A percentile compares a stretch with the other conserved stretches of the same genome.
Evolutionary conservation across 1,139 yeast species (phyloP).

Genomic region (Candida dubliniensis): DNA sequence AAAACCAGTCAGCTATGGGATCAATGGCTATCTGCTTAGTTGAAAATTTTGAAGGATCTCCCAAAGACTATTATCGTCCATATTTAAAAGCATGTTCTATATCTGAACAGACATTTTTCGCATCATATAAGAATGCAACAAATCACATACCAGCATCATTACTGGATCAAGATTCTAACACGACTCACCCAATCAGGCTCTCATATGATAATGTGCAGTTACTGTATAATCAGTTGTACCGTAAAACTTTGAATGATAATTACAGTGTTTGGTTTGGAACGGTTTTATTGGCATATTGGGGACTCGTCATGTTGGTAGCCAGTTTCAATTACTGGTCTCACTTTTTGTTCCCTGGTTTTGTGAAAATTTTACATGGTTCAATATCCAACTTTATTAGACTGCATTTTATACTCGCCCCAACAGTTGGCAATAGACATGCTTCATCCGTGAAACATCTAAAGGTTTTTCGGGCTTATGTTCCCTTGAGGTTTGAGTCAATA

Average conservation of each 20-base stretch:
- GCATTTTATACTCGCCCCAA: conserved; percentile 14
- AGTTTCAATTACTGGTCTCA: conserved; percentile 21
- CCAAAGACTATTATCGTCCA: conserved; percentile 17
- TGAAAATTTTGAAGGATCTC: conserved; percentile 11
- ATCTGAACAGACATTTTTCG: conserved; percentile 20
- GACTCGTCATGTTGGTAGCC: conserved; percentile 19
- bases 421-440: conserved; percentile 11
- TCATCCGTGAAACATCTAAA: not conserved
- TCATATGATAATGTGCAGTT: conserved; percentile 13
- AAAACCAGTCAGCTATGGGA: conserved; percentile 36
- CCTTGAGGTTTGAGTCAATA: conserved; percentile 24
- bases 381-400: conserved; percentile 13
- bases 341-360: conserved; percentile 17
- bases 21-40: conserved; percentile 34
- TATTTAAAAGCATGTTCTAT: conserved; percentile 25
- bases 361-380: conserved; percentile 10
- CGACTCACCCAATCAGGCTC: conserved; percentile 33
- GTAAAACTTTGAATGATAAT: conserved; percentile 7
- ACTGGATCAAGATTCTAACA: conserved; percentile 9
- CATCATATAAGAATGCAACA: conserved; percentile 31
- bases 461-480: conserved; percentile 14
- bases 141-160: conserved; percentile 15
- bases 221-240: conserved; percentile 1
- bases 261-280: conserved; percentile 16
- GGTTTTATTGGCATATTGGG: conserved; percentile 23